Conservation (phyloP, 1,139 yeast genomes). For the Lodderomyces orthopsilosis region DNA sequence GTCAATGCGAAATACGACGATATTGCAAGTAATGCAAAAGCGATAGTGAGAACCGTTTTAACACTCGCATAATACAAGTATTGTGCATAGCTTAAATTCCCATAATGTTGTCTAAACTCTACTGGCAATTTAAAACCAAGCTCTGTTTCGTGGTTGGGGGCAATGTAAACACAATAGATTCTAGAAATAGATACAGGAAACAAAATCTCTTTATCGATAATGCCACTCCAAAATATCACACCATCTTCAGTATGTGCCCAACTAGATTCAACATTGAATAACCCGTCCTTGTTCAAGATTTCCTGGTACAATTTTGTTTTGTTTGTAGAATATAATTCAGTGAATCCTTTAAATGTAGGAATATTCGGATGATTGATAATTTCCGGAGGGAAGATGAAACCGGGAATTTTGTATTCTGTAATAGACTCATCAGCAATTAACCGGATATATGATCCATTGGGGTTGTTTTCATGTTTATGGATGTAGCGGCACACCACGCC, state of each 20-base stretch:
- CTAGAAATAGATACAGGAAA: slow-evolving; percentile 25
- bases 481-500: not conserved
- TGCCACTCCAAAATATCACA: slow-evolving; percentile 11
- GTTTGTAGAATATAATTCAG: slow-evolving; percentile 10
- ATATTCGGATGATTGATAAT: slow-evolving; percentile 21
- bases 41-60: slow-evolving; percentile 17
- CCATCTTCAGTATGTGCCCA: slow-evolving; percentile 7
- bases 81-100: slow-evolving; percentile 24
- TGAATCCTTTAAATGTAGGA: slow-evolving; percentile 19
- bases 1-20: slow-evolving; percentile 28
- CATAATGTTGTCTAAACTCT: slow-evolving; percentile 23
- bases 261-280: slow-evolving; percentile 10
- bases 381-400: slow-evolving; percentile 26
- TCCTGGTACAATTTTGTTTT: slow-evolving; percentile 15
- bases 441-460: slow-evolving; percentile 3
- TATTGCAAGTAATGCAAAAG: slow-evolving; percentile 19
- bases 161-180: slow-evolving; percentile 34
- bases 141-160: slow-evolving; percentile 13
- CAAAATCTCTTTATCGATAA: slow-evolving; percentile 7
- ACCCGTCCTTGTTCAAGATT: slow-evolving; percentile 8
- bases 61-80: slow-evolving; percentile 20
- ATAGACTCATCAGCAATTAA: slow-evolving; percentile 3
- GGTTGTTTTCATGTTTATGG: not conserved
- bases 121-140: slow-evolving; percentile 19
- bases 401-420: slow-evolving; percentile 17